phyloP scores from a whole-genome alignment of 1,284 basidiomycete genomes.

The Boletus smithii region DNA sequence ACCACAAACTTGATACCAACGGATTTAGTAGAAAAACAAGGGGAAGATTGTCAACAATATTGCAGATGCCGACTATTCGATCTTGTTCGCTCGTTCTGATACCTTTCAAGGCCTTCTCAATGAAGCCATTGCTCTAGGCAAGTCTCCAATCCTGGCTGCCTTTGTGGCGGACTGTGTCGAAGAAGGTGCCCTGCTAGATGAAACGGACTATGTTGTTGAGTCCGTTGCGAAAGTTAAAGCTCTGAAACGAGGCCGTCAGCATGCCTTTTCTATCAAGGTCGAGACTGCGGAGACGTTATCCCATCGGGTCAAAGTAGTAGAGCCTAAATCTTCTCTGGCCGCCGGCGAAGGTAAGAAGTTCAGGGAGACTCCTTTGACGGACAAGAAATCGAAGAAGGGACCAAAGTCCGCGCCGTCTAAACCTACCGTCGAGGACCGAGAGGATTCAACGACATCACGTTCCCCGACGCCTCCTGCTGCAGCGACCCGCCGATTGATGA shows the following conservation, averaged over 20 bases:
- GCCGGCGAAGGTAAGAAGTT: slow-evolving; percentile 3
- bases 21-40: slow-evolving; percentile 51
- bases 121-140: slow-evolving; percentile 34
- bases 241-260: slow-evolving; percentile 25
- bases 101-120: slow-evolving; percentile 47
- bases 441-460: slow-evolving; percentile 12
- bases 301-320: slow-evolving; percentile 6
- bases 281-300: slow-evolving; percentile 6
- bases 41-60: slow-evolving; percentile 53
- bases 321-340: slow-evolving; percentile 5
- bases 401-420: not conserved
- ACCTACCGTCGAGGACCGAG: not conserved
- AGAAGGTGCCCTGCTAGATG: slow-evolving; percentile 43
- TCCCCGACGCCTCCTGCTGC: slow-evolving; percentile 48
- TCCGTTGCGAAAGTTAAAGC: slow-evolving; percentile 15
- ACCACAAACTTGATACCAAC: slow-evolving; percentile 1
- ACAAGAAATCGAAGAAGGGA: slow-evolving; percentile 13
- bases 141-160: slow-evolving; percentile 44
- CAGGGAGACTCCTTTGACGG: slow-evolving; percentile 1
- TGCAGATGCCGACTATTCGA: slow-evolving; percentile 53
- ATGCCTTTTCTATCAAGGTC: slow-evolving; percentile 14
- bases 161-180: slow-evolving; percentile 58
- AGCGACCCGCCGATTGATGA: slow-evolving; percentile 24
- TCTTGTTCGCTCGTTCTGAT: slow-evolving; percentile 50
- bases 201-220: slow-evolving; percentile 35